Evolutionary conservation across 768 basidiomycete genomes (phyloP).

Genomic region (Serpula lacrymans): DNA sequence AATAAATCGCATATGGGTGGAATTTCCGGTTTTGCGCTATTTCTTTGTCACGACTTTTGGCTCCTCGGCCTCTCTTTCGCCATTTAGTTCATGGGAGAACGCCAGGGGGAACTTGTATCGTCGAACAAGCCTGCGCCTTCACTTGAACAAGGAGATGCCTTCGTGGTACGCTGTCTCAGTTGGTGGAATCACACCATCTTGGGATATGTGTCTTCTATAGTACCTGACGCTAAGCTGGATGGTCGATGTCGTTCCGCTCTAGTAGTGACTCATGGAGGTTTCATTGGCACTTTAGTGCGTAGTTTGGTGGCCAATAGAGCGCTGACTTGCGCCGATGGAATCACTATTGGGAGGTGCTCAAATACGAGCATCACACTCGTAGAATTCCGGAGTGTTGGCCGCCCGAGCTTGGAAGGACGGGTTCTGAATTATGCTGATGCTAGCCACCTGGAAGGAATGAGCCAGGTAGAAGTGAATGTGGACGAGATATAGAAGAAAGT

Average conservation of each 20-base stretch:
- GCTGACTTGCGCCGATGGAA: conserved; percentile 32
- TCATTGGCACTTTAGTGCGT: conserved; percentile 52
- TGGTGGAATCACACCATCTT: conserved; percentile 63
- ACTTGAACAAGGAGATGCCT: conserved; percentile 27
- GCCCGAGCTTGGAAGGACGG: conserved; percentile 28
- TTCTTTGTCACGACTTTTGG: too few species aligned
- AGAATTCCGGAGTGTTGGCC: conserved; percentile 52
- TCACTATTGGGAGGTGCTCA: conserved; percentile 33
- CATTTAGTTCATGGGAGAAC: conserved; percentile 56
- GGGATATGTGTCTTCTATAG: conserved; percentile 18
- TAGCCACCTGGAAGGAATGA: conserved; percentile 43
- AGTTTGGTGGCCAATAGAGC: conserved; percentile 41
- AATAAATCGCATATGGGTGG: too few species aligned
- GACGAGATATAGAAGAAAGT: conserved; percentile 35
- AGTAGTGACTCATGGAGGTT: conserved; percentile 64
- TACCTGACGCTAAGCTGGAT: conserved; percentile 22
- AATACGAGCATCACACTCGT: conserved; percentile 61
- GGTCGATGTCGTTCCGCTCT: conserved; percentile 40
- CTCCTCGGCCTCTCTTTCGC: not conserved
- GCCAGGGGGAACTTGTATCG: conserved; percentile 45
- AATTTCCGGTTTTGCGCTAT: too few species aligned
- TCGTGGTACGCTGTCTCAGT: conserved; percentile 44
- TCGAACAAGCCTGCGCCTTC: conserved; percentile 18
- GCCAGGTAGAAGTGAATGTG: conserved; percentile 45
- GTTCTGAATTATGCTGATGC: conserved; percentile 54